phyloP scores from a whole-genome alignment of 192 early-diverging fungal genomes.

The Coemansia sp. region DNA sequence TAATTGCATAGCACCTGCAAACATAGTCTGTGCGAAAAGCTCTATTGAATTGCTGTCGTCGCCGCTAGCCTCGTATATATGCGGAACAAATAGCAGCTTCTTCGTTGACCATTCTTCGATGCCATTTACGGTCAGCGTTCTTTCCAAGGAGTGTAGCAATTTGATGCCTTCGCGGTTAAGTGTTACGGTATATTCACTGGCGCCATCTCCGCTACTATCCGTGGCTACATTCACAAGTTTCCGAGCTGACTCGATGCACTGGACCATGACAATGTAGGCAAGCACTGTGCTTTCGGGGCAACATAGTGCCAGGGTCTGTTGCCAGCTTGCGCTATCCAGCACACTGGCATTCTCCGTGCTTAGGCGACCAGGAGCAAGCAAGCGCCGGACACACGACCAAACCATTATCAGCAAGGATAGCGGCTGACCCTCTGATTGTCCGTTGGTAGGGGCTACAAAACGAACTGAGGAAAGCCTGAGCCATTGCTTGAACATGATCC shows the following conservation, averaged over 20 bases:
- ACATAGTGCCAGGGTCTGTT: conserved; percentile 28
- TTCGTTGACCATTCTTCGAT: conserved; percentile 8
- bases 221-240: conserved; percentile 2
- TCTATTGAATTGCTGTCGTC: conserved; percentile 1
- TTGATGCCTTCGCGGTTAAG: conserved; percentile 27
- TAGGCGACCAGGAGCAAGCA: not conserved
- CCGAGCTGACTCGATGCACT: conserved; percentile 20
- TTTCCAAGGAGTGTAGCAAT: conserved; percentile 18
- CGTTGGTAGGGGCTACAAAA: not conserved
- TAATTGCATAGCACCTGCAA: conserved; percentile 17
- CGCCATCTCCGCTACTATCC: not conserved
- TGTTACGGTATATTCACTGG: not conserved
- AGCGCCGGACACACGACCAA: conserved; percentile 23
- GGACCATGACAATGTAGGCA: conserved; percentile 20
- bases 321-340: conserved; percentile 18
- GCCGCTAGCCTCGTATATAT: conserved; percentile 13
- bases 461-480: conserved; percentile 10
- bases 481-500: conserved; percentile 23
- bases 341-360: not conserved
- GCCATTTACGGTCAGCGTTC: conserved; percentile 13
- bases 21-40: conserved; percentile 14
- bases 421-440: not conserved
- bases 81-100: conserved; percentile 30
- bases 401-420: conserved; percentile 19
- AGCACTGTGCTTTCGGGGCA: conserved; percentile 21